Base-by-base conservation (phyloP, 495 filamentous ascomycete genomes). In the Lentithecium fluviatile region DNA sequence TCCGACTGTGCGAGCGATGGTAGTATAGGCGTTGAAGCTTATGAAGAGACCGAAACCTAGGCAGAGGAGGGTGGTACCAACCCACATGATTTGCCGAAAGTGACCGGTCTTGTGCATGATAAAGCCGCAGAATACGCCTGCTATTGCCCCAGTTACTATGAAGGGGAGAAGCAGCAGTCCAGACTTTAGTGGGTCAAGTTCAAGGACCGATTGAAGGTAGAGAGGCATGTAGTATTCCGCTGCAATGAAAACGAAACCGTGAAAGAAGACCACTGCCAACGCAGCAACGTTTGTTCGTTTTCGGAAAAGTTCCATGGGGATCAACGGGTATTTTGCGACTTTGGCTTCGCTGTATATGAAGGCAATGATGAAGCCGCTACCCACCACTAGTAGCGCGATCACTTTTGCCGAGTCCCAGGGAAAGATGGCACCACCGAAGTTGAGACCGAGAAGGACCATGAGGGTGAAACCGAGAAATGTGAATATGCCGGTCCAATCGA, bases 101-200 rank as follows among this genome's bases (percentile, higher is more conserved):
- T 80, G 77, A 23, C 85, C 86, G 0, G 80, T 87, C 20, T 69
- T 73, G 64, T 86, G 80, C 47, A 87, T 87, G 8, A 83, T 37
- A 13, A 81, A 42, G 0, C 85, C 86, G 0, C 72, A 70, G 1
- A 73, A 32, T 0, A 85, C 75, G 32, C 79, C 80, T 2, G 75
- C 68, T 5, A 77, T 42, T 0, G 84, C 80, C 66, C 79, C 76
- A 10, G 74, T 74, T 13, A 85, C 55, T 13, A 80, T 77, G 38
- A 81, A 64, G 2, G 83, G 82, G 13, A 86, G 72, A 13, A 82
- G 73, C 3, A 83, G 56, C 3, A 82, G 46, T 50, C 83, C 83
- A 0, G 80, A 82, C 13, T 69, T 74, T 56, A 83, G 69, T 0
- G 83, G 82, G 0, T 77, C 76, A 0, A 79, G 78, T 48, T 69